Conservation (phyloP, 1,139 yeast genomes). For the Taiozyma sp. region DNA sequence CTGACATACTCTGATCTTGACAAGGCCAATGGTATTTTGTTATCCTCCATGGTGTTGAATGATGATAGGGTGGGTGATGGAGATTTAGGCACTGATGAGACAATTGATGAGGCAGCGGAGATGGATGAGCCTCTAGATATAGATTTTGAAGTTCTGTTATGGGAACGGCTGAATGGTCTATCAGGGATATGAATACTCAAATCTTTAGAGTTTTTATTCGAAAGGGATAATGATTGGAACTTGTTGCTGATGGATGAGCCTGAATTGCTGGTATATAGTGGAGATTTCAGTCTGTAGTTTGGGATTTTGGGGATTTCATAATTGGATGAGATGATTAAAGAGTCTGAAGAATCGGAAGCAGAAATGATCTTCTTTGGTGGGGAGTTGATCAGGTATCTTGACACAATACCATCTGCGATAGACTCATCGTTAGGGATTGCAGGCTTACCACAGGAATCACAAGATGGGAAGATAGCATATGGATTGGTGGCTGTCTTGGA, state of each 20-base stretch:
- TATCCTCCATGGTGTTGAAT: slow-evolving; percentile 12
- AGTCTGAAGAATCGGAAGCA: slow-evolving; percentile 3
- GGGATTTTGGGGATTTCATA: slow-evolving; percentile 4
- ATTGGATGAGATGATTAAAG: slow-evolving; percentile 9
- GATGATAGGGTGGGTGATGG: slow-evolving; percentile 20
- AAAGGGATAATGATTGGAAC: slow-evolving; percentile 17
- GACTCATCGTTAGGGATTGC: slow-evolving; percentile 28
- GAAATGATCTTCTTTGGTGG: slow-evolving; percentile 3
- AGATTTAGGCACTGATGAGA: slow-evolving; percentile 30
- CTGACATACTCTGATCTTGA: slow-evolving; percentile 16
- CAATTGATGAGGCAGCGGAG: slow-evolving; percentile 33
- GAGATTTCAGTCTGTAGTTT: not conserved
- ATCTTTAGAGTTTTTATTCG: slow-evolving; percentile 21
- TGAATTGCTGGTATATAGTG: not conserved
- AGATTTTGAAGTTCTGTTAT: slow-evolving; percentile 1
- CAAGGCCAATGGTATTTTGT: slow-evolving; percentile 13
- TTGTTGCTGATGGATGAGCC: not conserved
- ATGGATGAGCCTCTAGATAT: slow-evolving; percentile 33
- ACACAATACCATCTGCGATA: slow-evolving; percentile 22
- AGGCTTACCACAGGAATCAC: slow-evolving; percentile 24
- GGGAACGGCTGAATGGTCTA: slow-evolving; percentile 1
- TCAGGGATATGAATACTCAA: slow-evolving; percentile 19
- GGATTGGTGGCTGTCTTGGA: slow-evolving; percentile 4
- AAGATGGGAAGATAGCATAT: slow-evolving; percentile 24
- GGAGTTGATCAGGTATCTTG: slow-evolving; percentile 17